Evolutionary conservation across 768 basidiomycete genomes (phyloP).

Genomic region (Galerina marginata): DNA sequence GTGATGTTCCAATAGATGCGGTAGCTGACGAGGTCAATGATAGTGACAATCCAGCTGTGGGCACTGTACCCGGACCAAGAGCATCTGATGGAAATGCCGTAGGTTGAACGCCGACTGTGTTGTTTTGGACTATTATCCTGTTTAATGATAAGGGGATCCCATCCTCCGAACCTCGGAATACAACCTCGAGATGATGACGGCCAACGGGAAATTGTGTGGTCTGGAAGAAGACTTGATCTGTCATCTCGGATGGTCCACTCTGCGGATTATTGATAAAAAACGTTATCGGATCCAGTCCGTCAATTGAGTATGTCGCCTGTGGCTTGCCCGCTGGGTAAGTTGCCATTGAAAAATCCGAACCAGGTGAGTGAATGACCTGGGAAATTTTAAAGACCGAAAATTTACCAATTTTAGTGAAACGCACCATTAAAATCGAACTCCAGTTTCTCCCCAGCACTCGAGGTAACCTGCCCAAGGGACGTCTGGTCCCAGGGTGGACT

Average conservation of each 20-base stretch:
- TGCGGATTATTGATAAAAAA: neutral
- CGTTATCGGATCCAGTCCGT: too few relatives aligned
- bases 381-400: too few relatives aligned
- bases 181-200: neutral
- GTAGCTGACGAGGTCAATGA: too few relatives aligned
- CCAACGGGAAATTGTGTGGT: neutral
- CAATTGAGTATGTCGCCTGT: neutral
- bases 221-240: neutral
- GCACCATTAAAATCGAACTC: too few relatives aligned
- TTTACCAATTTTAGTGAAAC: too few relatives aligned
- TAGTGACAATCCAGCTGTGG: too few relatives aligned
- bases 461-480: too few relatives aligned
- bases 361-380: neutral
- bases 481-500: too few relatives aligned
- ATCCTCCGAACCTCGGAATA: neutral
- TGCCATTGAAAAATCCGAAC: neutral
- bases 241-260: neutral
- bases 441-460: too few relatives aligned
- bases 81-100: neutral
- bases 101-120: neutral
- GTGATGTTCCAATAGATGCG: too few relatives aligned
- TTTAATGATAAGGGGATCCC: too few relatives aligned
- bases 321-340: neutral
- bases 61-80: neutral
- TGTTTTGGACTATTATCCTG: too few relatives aligned